Evolutionary conservation across 2,329 filamentous ascomycete genomes (phyloP), one percentile per base, ranked within the genome.

Genomic region (Pleomassaria siparia): DNA sequence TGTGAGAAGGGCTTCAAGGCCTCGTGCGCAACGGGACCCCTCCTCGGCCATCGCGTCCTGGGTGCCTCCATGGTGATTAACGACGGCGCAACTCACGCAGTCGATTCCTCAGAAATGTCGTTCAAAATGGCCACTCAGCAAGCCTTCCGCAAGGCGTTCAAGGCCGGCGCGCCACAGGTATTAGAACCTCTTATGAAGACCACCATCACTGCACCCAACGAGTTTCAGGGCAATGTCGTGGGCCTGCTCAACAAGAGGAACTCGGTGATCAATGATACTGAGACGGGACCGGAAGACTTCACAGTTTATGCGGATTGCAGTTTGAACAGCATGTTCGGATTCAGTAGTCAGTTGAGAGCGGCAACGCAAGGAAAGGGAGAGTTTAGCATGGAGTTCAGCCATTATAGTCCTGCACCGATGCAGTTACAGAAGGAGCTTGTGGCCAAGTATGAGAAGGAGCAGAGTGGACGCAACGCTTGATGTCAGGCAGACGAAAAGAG

Each of bases 151-250:
- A 96, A 96, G 76, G 88, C 90, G 15, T 97, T 99, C 76, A 79
- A 81, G 50, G 84, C 88, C 11, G 89, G 87, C 26, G 82, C 85
- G 43, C 91, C 92, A 2, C 83, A 89, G 62, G 86, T 99, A 9
- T 83, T 99, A 28, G 94, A 99, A 74, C 94, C 94, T 4, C 76
- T 99, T 45, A 99, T 99, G 94, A 97, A 96, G 81, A 96, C 91
- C 0, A 91, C 91, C 51, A 91, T 99, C 64, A 96, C 91, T 25
- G 91, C 94, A 1, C 94, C 94, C 39, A 90, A 88, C 65, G 94
- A 99, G 78, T 99, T 97, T 80, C 94, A 99, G 75, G 94, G 94
- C 67, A 91, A 90, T 69, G 88, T 99, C 56, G 89, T 97, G 46
- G 91, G 91, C 63, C 76, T 99, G 41, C 80, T 99, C 76, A 99